Evolutionary conservation across 2,329 filamentous ascomycete species (phyloP), one percentile per base, ranked within the genome.

Genomic region (Nannizziopsis barbatae): DNA sequence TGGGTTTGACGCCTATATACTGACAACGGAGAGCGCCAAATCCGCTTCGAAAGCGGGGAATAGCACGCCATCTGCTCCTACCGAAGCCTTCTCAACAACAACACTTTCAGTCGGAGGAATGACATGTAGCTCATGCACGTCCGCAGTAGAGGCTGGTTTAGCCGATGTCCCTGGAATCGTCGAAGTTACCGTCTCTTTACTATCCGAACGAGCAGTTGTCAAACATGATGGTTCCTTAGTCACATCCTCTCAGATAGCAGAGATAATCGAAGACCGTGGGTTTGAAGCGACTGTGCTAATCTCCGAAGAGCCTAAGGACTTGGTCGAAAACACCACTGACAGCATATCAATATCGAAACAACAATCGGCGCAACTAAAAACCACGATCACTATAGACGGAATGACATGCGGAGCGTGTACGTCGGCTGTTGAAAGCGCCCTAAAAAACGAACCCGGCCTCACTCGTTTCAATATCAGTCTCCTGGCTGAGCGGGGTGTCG

Each of bases 361-460:
- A 27, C 70, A 66, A 46, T 50, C 62, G 6, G 65, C 64, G 20
- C 54, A 59, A 2, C 74, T 82, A 49, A 86, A 80, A 0, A 95
- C 89, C 0, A 96, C 89, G 0, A 75, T 98, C 14, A 81, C 85
- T 3, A 86, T 98, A 47, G 86, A 92, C 56, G 92, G 92, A 44
- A 98, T 98, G 92, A 98, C 92, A 1, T 96, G 92, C 62, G 90
- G 90, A 17, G 87, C 92, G 37, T 98, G 92, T 66, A 96, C 92
- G 0, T 90, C 90, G 1, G 88, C 90, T 5, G 81, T 96, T 1
- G 86, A 95, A 60, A 76, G 79, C 44, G 87, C 84, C 2, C 92
- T 98, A 67, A 78, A 80, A 56, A 78, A 76, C 53, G 67, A 90
- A 1, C 79, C 84, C 8, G 92, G 92, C 17, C 66, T 96, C 12